Base-by-base conservation (phyloP, 805 yeast species). In the Ogataea neopini region DNA sequence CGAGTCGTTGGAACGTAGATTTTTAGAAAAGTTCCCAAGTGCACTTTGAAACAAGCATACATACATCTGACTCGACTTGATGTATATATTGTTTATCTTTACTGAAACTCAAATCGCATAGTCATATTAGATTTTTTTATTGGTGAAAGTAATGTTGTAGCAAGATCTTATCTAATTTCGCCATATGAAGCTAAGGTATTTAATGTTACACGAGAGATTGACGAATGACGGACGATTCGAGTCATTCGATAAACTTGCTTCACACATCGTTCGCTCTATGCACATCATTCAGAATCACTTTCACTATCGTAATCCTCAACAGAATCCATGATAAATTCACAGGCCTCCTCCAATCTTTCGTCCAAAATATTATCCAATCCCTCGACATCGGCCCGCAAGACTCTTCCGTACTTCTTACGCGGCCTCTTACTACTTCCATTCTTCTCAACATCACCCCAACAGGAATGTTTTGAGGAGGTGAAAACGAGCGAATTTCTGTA, bases 341-440 rank as follows among this genome's bases (percentile, higher is more conserved):
- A 76, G 1, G 91, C 87, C 60, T 90, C 97, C 25, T 85, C 89
- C 55, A 88, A 87, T 61, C 90, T 74, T 63, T 88, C 97, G 50
- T 82, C 83, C 44, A 89, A 76, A 11, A 88, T 80, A 50, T 86
- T 86, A 69, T 81, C 84, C 49, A 91, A 62, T 1, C 92, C 90
- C 57, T 86, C 92, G 20, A 74, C 70, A 37, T 82, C 81, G 5
- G 94, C 79, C 57, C 84, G 81, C 44, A 91, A 67, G 2, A 94
- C 96, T 50, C 97, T 77, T 18, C 99, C 99, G 61, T 83, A 89
- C 66, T 90, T 92, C 66, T 88, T 83, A 62, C 98, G 80, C 32
- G 96, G 96, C 61, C 84, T 78, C 61, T 88, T 89, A 44, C 49
- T 57, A 17, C 66, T 53, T 11, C 71, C 70, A 37, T 53, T 51